phyloP scores from a whole-genome alignment of 108 stramenopile species.

The Cyclotella choctawhatcheeana region DNA sequence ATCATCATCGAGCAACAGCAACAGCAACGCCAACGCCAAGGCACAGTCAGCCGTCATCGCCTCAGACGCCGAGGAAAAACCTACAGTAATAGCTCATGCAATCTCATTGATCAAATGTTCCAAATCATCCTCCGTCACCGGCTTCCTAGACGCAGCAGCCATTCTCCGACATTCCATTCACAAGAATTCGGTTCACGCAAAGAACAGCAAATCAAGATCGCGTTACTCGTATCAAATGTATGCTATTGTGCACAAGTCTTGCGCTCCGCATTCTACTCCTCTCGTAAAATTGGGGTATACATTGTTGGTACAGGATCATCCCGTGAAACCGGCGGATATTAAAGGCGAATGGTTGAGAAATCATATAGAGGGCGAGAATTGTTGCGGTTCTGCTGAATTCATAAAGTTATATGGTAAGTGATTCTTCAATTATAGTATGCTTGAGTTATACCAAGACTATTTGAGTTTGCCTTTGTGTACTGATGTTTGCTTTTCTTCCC shows the following conservation, averaged over 20 bases:
- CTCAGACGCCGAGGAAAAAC: neutral
- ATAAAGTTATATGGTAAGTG: slow-evolving; percentile 62
- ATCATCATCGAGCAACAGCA: too few relatives aligned
- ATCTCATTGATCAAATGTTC: slow-evolving; percentile 76
- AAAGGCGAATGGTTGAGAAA: slow-evolving; percentile 49
- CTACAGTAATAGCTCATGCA: slow-evolving; percentile 59
- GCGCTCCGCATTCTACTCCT: slow-evolving; percentile 16
- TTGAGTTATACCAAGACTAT: neutral
- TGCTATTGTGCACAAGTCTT: slow-evolving; percentile 58
- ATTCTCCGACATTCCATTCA: slow-evolving; percentile 68
- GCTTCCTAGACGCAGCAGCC: slow-evolving; percentile 62
- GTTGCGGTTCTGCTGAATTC: slow-evolving; percentile 74
- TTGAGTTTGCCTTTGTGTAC: neutral
- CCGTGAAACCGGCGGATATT: slow-evolving; percentile 33
- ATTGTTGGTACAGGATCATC: slow-evolving; percentile 34
- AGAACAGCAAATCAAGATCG: neutral
- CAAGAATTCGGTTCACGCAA: slow-evolving; percentile 52
- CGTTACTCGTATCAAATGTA: slow-evolving; percentile 70
- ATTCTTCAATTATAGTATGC: neutral
- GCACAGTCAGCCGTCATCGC: neutral
- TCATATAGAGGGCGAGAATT: slow-evolving; percentile 68
- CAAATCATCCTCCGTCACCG: slow-evolving; percentile 48
- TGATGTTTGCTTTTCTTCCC: neutral
- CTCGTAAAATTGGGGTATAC: slow-evolving; percentile 30
- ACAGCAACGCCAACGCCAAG: neutral